A percentile compares a stretch with the other conserved stretches of the same genome.
Evolutionary conservation across 208 protist genomes (phyloP).

Genomic region (Pavlovales sp.): DNA sequence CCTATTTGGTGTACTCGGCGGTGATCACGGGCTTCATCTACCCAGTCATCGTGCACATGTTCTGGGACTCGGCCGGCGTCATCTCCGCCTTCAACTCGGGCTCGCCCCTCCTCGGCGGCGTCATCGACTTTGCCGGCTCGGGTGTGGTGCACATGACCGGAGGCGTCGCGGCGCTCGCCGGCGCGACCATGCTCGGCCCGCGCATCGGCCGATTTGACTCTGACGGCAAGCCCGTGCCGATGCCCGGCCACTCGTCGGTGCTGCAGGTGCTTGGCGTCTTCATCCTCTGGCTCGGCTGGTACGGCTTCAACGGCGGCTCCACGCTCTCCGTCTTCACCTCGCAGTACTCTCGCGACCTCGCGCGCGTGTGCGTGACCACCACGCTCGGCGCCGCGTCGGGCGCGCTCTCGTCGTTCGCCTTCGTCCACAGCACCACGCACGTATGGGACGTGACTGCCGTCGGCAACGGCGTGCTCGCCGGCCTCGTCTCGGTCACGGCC

Average conservation of each 20-base stretch:
- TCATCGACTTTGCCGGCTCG: slow-evolving; percentile 40
- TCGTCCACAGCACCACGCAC: not conserved
- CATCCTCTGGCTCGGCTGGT: slow-evolving; percentile 60
- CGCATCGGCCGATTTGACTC: slow-evolving; percentile 25
- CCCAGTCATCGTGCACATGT: slow-evolving; percentile 53
- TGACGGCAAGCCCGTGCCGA: not conserved
- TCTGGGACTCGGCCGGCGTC: slow-evolving; percentile 7
- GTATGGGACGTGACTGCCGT: not conserved
- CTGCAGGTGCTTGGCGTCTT: slow-evolving; percentile 44
- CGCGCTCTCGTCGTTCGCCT: not conserved
- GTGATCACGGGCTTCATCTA: slow-evolving; percentile 49
- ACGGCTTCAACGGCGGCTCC: slow-evolving; percentile 51
- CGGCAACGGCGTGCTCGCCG: slow-evolving; percentile 35
- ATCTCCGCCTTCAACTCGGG: slow-evolving; percentile 11
- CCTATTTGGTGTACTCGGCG: slow-evolving; percentile 47
- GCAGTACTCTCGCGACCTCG: not conserved
- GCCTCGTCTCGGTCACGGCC: slow-evolving; percentile 43
- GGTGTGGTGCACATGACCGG: slow-evolving; percentile 47
- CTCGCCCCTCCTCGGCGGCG: slow-evolving; percentile 20
- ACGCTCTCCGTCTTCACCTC: slow-evolving; percentile 8
- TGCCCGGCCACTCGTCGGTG: slow-evolving; percentile 23
- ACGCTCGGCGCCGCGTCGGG: slow-evolving; percentile 28
- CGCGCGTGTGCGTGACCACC: not conserved
- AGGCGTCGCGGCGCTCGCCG: slow-evolving; percentile 42
- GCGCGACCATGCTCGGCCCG: slow-evolving; percentile 44